phyloP scores from a whole-genome alignment of 1,284 basidiomycete species.

The Pulveroboletus ridleyi region DNA sequence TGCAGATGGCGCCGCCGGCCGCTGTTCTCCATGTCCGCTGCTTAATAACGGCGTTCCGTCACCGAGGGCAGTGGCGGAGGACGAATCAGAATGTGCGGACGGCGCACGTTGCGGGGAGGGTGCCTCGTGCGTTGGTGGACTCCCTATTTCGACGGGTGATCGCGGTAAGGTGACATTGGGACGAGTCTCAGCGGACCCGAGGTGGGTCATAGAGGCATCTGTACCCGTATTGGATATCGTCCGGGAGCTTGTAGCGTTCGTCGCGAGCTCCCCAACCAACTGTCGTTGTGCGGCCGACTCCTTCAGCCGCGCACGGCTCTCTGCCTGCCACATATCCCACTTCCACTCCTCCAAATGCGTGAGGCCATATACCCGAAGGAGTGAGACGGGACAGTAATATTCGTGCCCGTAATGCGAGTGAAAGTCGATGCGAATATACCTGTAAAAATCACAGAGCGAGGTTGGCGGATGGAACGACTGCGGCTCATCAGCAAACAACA shows the following conservation, averaged over 20 bases:
- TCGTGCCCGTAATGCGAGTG: too few relatives aligned
- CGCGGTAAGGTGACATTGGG: neutral
- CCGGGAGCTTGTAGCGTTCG: constrained; percentile 5
- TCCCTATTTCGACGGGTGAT: neutral
- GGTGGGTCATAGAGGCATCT: constrained; percentile 1
- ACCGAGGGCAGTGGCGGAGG: neutral
- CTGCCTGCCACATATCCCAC: constrained; percentile 70
- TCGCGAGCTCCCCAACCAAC: constrained; percentile 10
- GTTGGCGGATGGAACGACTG: constrained; percentile 82
- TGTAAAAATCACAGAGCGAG: constrained; percentile 83
- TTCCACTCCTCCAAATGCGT: too few relatives aligned
- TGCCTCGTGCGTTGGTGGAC: neutral
- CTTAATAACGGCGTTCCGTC: constrained; percentile 3
- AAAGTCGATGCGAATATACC: constrained; percentile 62
- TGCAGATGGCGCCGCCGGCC: constrained; percentile 1
- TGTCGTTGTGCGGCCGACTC: constrained; percentile 16
- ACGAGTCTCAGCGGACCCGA: constrained; percentile 3
- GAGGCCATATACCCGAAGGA: too few relatives aligned
- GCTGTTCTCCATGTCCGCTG: constrained; percentile 7
- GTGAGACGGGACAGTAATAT: too few relatives aligned
- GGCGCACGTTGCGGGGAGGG: constrained; percentile 1
- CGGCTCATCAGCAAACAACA: constrained; percentile 5
- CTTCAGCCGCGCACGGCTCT: constrained; percentile 55
- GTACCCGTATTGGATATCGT: too few relatives aligned
- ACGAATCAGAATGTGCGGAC: constrained; percentile 6